Conservation (phyloP, 2,329 filamentous ascomycete species). For the Rosellinia necatrix region DNA sequence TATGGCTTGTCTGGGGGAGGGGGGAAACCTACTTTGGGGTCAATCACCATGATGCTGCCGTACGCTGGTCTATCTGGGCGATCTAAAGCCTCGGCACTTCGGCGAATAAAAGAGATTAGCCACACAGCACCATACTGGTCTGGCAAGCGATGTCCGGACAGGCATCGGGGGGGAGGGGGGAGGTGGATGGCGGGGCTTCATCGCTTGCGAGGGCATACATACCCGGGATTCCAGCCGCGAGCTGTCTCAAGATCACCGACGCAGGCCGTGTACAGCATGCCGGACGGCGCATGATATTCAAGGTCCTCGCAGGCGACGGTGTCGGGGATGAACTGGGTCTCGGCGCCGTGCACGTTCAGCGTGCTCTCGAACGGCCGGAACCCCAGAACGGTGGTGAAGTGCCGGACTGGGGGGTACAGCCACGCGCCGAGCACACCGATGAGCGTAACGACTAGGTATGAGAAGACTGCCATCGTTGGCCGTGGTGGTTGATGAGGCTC, state of each 20-base stretch:
- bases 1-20: neutral
- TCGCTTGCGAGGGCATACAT: conserved; percentile 13
- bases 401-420: conserved; percentile 30
- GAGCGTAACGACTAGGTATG: conserved; percentile 26
- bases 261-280: conserved; percentile 61
- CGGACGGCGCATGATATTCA: conserved; percentile 55
- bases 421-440: conserved; percentile 29
- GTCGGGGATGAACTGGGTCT: conserved; percentile 48
- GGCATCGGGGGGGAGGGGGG: too few relatives aligned
- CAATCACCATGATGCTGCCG: conserved; percentile 56
- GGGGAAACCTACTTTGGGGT: conserved; percentile 53
- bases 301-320: conserved; percentile 65
- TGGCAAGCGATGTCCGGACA: neutral
- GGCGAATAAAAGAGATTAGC: neutral
- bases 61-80: conserved; percentile 47
- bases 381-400: conserved; percentile 25
- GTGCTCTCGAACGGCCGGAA: conserved; percentile 25
- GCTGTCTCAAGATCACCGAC: conserved; percentile 45
- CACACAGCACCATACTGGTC: neutral
- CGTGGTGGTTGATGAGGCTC: neutral
- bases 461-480: conserved; percentile 26
- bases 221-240: conserved; percentile 36
- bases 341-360: conserved; percentile 31
- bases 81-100: conserved; percentile 28
- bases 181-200: too few relatives aligned